phyloP scores from a whole-genome alignment of 805 yeast genomes.

The Saturnispora sanitii region DNA sequence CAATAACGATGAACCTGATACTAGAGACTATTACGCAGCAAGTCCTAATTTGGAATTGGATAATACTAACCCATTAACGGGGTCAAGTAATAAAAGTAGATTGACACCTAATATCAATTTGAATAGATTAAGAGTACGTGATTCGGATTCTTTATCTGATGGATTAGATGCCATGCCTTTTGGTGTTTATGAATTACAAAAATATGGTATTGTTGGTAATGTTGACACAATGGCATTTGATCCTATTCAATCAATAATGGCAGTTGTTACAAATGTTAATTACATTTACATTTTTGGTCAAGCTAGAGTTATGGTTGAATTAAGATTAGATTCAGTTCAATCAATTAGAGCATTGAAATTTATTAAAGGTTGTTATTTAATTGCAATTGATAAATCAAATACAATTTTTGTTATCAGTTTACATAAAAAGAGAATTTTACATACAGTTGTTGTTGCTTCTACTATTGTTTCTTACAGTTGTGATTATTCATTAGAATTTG shows the following conservation, averaged over 20 bases:
- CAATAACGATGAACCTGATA: constrained; percentile 10
- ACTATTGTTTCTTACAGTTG: constrained; percentile 58
- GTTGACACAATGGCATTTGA: constrained; percentile 68
- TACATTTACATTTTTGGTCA: constrained; percentile 77
- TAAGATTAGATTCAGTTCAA: constrained; percentile 41
- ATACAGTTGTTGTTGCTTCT: constrained; percentile 53
- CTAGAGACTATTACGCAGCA: constrained; percentile 13
- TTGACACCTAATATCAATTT: constrained; percentile 8
- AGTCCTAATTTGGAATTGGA: constrained; percentile 15
- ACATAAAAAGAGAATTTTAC: constrained; percentile 49
- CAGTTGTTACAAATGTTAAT: constrained; percentile 64
- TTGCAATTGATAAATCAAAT: constrained; percentile 55
- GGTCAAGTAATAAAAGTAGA: not conserved
- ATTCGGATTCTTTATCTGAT: constrained; percentile 19
- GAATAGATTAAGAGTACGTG: constrained; percentile 11
- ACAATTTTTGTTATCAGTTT: constrained; percentile 63
- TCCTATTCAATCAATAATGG: constrained; percentile 79
- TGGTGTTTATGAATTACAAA: constrained; percentile 25
- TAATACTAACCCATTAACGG: constrained; percentile 1
- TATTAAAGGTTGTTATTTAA: constrained; percentile 72
- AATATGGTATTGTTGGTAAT: constrained; percentile 55
- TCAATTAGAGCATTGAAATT: constrained; percentile 51
- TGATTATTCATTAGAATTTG: constrained; percentile 87
- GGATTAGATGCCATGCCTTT: constrained; percentile 25
- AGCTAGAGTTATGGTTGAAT: constrained; percentile 61